Conservation (phyloP, 2,329 filamentous ascomycete species). For the Aspergillus caelatus region DNA sequence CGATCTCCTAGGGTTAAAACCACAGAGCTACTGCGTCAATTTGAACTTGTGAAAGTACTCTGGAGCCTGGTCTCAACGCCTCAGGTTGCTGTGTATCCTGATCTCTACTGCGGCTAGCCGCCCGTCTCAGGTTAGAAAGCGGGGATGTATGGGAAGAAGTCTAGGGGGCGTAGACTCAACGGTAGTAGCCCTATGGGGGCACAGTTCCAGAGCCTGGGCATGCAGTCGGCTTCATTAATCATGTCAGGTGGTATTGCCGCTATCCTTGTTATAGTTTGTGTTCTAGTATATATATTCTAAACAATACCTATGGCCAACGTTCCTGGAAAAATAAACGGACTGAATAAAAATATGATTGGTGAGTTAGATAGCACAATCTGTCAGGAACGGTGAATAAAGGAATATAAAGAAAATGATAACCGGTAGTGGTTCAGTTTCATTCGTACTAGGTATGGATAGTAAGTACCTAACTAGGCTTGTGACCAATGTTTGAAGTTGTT, state of each 20-base stretch:
- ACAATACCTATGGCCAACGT: too few relatives aligned
- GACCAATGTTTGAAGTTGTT: not conserved
- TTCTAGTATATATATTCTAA: not conserved
- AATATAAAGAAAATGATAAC: not conserved
- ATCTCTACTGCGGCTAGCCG: constrained; percentile 7
- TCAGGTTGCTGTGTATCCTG: not conserved
- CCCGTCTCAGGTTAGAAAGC: constrained; percentile 8
- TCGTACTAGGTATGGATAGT: too few relatives aligned
- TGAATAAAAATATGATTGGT: too few relatives aligned
- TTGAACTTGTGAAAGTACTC: not conserved
- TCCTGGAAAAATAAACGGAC: too few relatives aligned
- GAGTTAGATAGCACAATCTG: not conserved
- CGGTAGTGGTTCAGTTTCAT: not conserved
- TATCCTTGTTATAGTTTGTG: not conserved
- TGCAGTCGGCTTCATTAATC: not conserved
- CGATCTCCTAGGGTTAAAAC: not conserved
- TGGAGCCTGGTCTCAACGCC: not conserved
- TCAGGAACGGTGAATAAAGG: not conserved
- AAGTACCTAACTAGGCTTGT: too few relatives aligned
- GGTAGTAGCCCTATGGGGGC: constrained; percentile 3
- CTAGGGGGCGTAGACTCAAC: not conserved
- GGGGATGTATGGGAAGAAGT: constrained; percentile 5
- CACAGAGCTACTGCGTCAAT: not conserved
- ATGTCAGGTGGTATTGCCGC: not conserved
- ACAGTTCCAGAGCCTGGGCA: not conserved